phyloP scores from a whole-genome alignment of 306 rosid species.

The Styphnolobium japonicum region DNA sequence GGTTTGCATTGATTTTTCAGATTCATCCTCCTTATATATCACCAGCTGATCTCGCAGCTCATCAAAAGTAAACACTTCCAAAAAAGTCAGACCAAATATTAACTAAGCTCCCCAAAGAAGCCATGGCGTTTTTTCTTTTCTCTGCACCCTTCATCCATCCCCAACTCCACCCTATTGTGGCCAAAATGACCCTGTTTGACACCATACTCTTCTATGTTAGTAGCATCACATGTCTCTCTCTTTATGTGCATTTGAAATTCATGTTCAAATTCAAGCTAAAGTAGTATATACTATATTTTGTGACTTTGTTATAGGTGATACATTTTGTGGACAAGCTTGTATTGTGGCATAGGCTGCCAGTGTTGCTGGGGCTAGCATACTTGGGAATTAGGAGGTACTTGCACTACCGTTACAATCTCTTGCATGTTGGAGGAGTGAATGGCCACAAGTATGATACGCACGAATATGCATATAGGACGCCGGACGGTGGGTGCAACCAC shows the following conservation, averaged over 20 bases:
- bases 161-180: slow-evolving; percentile 46
- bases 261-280: not conserved
- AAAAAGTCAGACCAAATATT: not conserved
- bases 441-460: slow-evolving; percentile 46
- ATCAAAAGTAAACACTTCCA: not conserved
- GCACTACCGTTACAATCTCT: slow-evolving; percentile 63
- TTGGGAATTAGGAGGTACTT: slow-evolving; percentile 69
- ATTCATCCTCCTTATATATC: not conserved
- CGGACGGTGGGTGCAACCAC: slow-evolving; percentile 66
- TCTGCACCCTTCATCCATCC: slow-evolving; percentile 51
- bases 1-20: not conserved
- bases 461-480: slow-evolving; percentile 43
- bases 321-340: slow-evolving; percentile 65
- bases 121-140: slow-evolving; percentile 42
- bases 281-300: not conserved
- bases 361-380: slow-evolving; percentile 54
- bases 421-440: slow-evolving; percentile 46
- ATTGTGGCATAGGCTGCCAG: slow-evolving; percentile 71
- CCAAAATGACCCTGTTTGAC: slow-evolving; percentile 59
- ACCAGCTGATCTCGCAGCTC: not conserved
- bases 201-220: slow-evolving; percentile 53
- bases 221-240: not conserved
- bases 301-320: slow-evolving; percentile 41
- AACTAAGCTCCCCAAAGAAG: not conserved
- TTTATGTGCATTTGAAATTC: not conserved